phyloP scores from a whole-genome alignment of 2,329 filamentous ascomycete genomes.

The Herpomyces periplanetae region DNA sequence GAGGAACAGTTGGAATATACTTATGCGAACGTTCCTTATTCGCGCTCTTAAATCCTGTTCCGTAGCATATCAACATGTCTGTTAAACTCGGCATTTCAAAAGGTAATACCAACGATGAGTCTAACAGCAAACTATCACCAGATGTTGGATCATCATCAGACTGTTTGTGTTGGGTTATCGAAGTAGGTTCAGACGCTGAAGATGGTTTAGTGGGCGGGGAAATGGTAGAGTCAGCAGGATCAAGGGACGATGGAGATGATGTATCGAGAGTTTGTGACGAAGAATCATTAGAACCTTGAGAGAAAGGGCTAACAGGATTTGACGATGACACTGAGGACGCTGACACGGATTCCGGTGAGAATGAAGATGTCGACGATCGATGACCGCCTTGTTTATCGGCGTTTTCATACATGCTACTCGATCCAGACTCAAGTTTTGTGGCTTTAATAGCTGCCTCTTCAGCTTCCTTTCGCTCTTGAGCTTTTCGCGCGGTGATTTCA shows the following conservation, averaged over 20 bases:
- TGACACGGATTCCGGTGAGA: constrained; percentile 5
- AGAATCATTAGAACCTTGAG: constrained; percentile 2
- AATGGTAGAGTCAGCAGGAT: constrained; percentile 3
- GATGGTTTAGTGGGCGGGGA: constrained; percentile 4
- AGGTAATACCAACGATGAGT: constrained; percentile 64
- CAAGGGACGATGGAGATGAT: constrained; percentile 1
- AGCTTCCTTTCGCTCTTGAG: constrained; percentile 30
- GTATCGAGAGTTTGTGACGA: constrained; percentile 1
- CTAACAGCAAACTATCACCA: constrained; percentile 35
- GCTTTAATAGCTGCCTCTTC: too few species aligned
- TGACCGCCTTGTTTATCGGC: constrained; percentile 6
- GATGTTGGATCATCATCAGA: constrained; percentile 24
- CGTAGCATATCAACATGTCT: constrained; percentile 84
- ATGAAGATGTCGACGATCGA: constrained; percentile 3
- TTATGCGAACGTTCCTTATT: constrained; percentile 71
- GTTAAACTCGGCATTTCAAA: constrained; percentile 85
- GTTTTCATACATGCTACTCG: constrained; percentile 6
- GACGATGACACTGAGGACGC: constrained; percentile 3
- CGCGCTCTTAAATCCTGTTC: constrained; percentile 63
- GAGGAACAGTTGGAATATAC: constrained; percentile 76
- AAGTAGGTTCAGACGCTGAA: constrained; percentile 3
- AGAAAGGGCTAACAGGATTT: too few species aligned
- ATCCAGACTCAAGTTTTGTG: constrained; percentile 8
- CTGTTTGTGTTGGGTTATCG: constrained; percentile 7
- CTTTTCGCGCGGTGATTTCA: too few species aligned